These are phyloP conservation scores for Phytophthora sojae DNA, from an alignment of 352 stramenopile species.

Conservation along the genomic window DNA sequence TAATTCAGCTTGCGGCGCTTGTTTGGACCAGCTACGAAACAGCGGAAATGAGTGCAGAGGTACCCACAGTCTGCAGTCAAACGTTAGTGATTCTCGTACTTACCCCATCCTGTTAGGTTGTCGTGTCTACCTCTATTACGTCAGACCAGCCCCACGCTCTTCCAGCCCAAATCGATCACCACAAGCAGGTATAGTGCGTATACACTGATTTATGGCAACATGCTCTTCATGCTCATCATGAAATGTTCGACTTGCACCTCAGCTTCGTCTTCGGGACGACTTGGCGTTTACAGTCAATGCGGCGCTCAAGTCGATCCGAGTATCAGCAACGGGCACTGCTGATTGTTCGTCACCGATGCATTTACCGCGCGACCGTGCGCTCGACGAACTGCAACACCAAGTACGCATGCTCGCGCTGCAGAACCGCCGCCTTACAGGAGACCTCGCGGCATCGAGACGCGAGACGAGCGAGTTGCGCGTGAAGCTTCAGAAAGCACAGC, in stretches of 20 bases:
- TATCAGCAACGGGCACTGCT: slow-evolving; percentile 19
- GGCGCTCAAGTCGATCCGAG: slow-evolving; percentile 77
- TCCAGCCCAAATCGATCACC: slow-evolving; percentile 68
- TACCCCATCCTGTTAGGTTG: slow-evolving; percentile 35
- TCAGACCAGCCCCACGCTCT: slow-evolving; percentile 62
- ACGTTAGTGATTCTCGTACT: background rate
- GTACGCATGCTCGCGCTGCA: slow-evolving; percentile 69
- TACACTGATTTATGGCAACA: background rate
- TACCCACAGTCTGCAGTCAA: slow-evolving; percentile 18
- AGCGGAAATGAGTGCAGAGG: slow-evolving; percentile 69
- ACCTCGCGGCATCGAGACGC: slow-evolving; percentile 60
- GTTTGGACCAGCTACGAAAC: slow-evolving; percentile 72
- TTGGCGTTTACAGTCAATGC: slow-evolving; percentile 83
- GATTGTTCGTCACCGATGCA: slow-evolving; percentile 6
- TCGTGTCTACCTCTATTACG: slow-evolving; percentile 61
- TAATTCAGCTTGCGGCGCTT: slow-evolving; percentile 55
- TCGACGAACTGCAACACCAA: slow-evolving; percentile 64
- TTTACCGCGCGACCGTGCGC: slow-evolving; percentile 38
- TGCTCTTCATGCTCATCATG: background rate
- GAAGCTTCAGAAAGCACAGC: slow-evolving; percentile 48
- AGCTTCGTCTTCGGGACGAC: slow-evolving; percentile 79
- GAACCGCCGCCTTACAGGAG: slow-evolving; percentile 62
- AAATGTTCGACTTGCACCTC: slow-evolving; percentile 4
- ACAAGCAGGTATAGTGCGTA: slow-evolving; percentile 59
- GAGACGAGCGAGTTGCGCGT: slow-evolving; percentile 64